These are phyloP conservation scores for Mortierella alpina DNA, from an alignment of 192 early-diverging fungal genomes.

Conservation along the genomic window DNA sequence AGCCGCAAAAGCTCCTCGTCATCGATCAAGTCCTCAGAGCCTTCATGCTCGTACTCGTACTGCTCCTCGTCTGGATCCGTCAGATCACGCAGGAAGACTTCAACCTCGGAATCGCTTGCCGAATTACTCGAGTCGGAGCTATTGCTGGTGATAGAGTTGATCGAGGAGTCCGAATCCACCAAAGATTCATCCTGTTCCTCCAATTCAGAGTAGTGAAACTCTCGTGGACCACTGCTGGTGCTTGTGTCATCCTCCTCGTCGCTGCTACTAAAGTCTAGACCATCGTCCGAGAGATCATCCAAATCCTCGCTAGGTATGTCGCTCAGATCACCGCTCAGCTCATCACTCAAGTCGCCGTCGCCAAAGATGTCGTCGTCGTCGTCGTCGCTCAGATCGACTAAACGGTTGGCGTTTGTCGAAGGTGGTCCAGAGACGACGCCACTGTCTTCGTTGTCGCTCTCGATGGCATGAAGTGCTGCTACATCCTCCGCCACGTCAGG, in stretches of 20 bases:
- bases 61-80: constrained; percentile 26
- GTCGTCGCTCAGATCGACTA: background rate
- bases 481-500: constrained; percentile 39
- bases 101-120: constrained; percentile 21
- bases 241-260: constrained; percentile 33
- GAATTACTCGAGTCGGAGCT: constrained; percentile 21
- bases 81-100: constrained; percentile 5
- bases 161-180: constrained; percentile 50
- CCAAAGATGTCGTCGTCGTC: constrained; percentile 37
- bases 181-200: constrained; percentile 53
- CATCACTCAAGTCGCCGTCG: constrained; percentile 44
- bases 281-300: constrained; percentile 44
- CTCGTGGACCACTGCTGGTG: constrained; percentile 33
- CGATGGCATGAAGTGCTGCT: constrained; percentile 9
- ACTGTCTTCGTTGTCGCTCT: background rate
- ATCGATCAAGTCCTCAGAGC: constrained; percentile 24
- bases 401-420: too few relatives aligned
- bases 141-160: constrained; percentile 19
- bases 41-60: constrained; percentile 35
- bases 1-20: constrained; percentile 42
- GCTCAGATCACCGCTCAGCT: constrained; percentile 47
- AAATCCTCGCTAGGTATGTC: constrained; percentile 48
- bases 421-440: background rate
- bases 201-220: constrained; percentile 44
- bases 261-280: constrained; percentile 22